Evolutionary conservation across 345 rosid genomes (phyloP).

Genomic region (Cardamine resedifolia): DNA sequence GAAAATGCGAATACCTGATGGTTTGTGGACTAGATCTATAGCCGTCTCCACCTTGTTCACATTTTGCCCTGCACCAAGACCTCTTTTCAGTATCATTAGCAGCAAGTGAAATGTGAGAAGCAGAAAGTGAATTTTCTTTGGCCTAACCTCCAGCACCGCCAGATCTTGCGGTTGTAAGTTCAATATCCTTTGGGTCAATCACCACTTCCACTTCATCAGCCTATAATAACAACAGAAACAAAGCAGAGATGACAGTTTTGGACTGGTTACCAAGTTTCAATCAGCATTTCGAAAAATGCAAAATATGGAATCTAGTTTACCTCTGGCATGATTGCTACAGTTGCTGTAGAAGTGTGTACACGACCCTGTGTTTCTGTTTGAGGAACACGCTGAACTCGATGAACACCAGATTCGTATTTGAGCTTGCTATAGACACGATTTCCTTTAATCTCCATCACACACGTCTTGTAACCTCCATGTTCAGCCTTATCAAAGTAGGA

Average conservation of each 20-base stretch:
- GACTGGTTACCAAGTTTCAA: not conserved
- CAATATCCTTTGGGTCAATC: slow-evolving; percentile 93
- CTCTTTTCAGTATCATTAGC: slow-evolving; percentile 15
- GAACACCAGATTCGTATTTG: slow-evolving; percentile 94
- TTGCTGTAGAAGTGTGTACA: slow-evolving; percentile 96
- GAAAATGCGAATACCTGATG: slow-evolving; percentile 92
- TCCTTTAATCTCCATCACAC: slow-evolving; percentile 90
- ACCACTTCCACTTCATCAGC: slow-evolving; percentile 96
- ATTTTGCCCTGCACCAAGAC: slow-evolving; percentile 73
- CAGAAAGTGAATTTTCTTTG: not conserved
- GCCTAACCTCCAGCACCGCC: slow-evolving; percentile 96
- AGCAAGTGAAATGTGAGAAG: slow-evolving; percentile 11
- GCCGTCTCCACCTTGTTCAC: slow-evolving; percentile 99
- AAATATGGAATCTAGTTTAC: slow-evolving; percentile 38
- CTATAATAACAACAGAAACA: slow-evolving; percentile 38
- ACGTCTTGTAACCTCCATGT: slow-evolving; percentile 92
- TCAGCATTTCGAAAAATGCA: not conserved
- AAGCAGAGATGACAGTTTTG: not conserved
- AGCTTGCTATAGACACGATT: slow-evolving; percentile 88
- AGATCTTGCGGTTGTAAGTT: slow-evolving; percentile 91
- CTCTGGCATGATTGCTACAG: slow-evolving; percentile 99
- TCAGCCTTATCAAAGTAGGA: slow-evolving; percentile 61
- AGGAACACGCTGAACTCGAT: slow-evolving; percentile 96
- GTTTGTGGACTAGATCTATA: slow-evolving; percentile 88
- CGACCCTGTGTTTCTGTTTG: slow-evolving; percentile 95